These are phyloP conservation scores for Xylariomycetidae sp. DNA, from an alignment of 2,329 filamentous ascomycete species.

Conservation along the genomic window DNA sequence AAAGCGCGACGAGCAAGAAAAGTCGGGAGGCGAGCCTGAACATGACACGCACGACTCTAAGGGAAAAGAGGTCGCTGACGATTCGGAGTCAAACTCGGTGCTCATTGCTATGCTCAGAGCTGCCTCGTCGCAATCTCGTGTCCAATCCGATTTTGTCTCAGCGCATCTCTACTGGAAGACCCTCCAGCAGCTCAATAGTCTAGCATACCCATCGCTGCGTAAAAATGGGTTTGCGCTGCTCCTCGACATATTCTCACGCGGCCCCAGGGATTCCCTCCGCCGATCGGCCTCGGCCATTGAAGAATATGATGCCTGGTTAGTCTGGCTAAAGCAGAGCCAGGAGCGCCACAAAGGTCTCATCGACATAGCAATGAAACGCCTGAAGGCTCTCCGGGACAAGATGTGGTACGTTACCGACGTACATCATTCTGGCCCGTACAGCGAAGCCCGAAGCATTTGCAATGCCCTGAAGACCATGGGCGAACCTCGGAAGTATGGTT, in stretches of 20 bases:
- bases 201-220: slow-evolving; percentile 57
- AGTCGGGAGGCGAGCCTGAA: slow-evolving; percentile 18
- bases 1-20: slow-evolving; percentile 25
- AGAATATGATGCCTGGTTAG: slow-evolving; percentile 75
- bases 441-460: slow-evolving; percentile 80
- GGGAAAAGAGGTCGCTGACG: slow-evolving; percentile 25
- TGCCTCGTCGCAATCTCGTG: slow-evolving; percentile 71
- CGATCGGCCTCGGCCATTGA: slow-evolving; percentile 69
- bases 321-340: slow-evolving; percentile 78
- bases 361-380: slow-evolving; percentile 67
- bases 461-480: slow-evolving; percentile 90
- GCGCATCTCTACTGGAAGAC: slow-evolving; percentile 85
- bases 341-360: slow-evolving; percentile 71
- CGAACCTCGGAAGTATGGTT: slow-evolving; percentile 52
- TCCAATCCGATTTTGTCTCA: slow-evolving; percentile 76
- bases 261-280: slow-evolving; percentile 64
- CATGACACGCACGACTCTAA: slow-evolving; percentile 12
- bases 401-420: slow-evolving; percentile 99
- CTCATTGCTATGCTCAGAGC: slow-evolving; percentile 71
- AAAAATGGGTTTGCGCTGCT: slow-evolving; percentile 67
- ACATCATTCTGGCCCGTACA: slow-evolving; percentile 81
- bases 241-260: slow-evolving; percentile 68
- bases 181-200: slow-evolving; percentile 64
- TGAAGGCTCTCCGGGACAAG: slow-evolving; percentile 80
- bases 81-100: slow-evolving; percentile 44